These are phyloP conservation scores for Saprolegnia diclina DNA, from an alignment of 352 stramenopile genomes.

Conservation along the genomic window DNA sequence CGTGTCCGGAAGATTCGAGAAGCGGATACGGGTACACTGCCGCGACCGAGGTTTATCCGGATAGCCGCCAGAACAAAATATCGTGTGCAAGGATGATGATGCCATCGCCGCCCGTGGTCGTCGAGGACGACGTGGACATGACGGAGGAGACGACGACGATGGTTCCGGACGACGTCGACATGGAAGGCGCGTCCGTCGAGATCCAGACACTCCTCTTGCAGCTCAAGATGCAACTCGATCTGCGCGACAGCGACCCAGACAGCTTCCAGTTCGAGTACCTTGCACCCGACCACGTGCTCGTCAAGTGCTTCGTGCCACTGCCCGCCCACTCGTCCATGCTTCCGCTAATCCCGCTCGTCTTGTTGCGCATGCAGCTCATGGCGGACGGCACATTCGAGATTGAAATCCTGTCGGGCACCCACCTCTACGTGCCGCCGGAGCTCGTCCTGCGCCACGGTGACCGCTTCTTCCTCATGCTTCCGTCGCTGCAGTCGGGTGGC, in stretches of 20 bases:
- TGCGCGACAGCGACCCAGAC: background rate
- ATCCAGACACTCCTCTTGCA: slow-evolving; percentile 16
- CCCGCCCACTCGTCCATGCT: slow-evolving; percentile 20
- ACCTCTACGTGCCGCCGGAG: slow-evolving; percentile 11
- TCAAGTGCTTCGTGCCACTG: slow-evolving; percentile 19
- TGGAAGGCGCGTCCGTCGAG: background rate
- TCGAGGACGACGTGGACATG: slow-evolving; percentile 22
- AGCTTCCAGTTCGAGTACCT: slow-evolving; percentile 8
- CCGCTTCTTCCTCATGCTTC: background rate
- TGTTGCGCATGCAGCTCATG: background rate
- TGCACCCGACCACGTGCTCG: slow-evolving; percentile 12
- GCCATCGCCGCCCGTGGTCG: slow-evolving; percentile 2
- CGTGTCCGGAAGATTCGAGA: background rate
- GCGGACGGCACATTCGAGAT: background rate
- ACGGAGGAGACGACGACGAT: background rate
- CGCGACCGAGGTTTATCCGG: background rate
- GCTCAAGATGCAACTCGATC: slow-evolving; percentile 17
- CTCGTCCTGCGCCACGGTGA: background rate
- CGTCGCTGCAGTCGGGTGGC: background rate
- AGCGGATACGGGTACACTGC: background rate
- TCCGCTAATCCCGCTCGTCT: slow-evolving; percentile 1
- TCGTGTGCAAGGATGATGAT: background rate
- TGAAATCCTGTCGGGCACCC: slow-evolving; percentile 10
- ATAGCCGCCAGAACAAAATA: slow-evolving; percentile 1
- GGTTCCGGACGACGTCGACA: slow-evolving; percentile 4